These are phyloP conservation scores for Fraxinus greggii DNA, from an alignment of 305 asterid genomes.

Conservation along the genomic window DNA sequence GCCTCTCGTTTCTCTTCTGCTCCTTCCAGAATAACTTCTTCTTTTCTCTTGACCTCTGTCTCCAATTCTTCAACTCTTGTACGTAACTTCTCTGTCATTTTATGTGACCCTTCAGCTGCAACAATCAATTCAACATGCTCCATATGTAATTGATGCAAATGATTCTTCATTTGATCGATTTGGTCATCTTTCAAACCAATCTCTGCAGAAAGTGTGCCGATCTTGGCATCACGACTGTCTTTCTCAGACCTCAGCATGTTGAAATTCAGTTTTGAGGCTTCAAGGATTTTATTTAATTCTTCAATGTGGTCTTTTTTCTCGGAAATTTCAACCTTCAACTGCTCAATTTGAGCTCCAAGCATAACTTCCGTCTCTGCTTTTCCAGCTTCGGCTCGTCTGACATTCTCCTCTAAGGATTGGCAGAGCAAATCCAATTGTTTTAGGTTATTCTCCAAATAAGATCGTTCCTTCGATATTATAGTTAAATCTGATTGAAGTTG, in stretches of 20 bases:
- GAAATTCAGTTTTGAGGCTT: slow-evolving; percentile 25
- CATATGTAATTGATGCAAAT: slow-evolving; percentile 56
- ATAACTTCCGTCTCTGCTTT: slow-evolving; percentile 49
- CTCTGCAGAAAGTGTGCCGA: slow-evolving; percentile 35
- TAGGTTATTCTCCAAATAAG: slow-evolving; percentile 61
- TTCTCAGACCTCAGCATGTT: slow-evolving; percentile 28
- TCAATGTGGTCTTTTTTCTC: slow-evolving; percentile 43
- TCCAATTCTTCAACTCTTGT: slow-evolving; percentile 56
- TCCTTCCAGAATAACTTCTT: slow-evolving; percentile 57
- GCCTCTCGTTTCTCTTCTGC: slow-evolving; percentile 96
- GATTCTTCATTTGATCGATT: slow-evolving; percentile 46
- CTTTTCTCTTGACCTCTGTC: slow-evolving; percentile 49
- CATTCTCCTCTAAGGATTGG: slow-evolving; percentile 76
- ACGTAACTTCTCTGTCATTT: slow-evolving; percentile 37
- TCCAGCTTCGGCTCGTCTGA: slow-evolving; percentile 48
- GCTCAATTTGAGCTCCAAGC: slow-evolving; percentile 42
- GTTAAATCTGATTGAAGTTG: slow-evolving; percentile 60
- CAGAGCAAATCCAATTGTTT: slow-evolving; percentile 66
- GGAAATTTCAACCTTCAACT: slow-evolving; percentile 38
- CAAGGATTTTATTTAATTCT: slow-evolving; percentile 41
- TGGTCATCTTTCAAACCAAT: slow-evolving; percentile 43
- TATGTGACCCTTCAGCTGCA: slow-evolving; percentile 25
- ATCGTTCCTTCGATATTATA: slow-evolving; percentile 46
- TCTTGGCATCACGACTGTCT: slow-evolving; percentile 35
- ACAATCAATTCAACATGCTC: slow-evolving; percentile 55